Evolutionary conservation across 352 stramenopile species (phyloP).

Genomic region (Globisporangium cystogenes): DNA sequence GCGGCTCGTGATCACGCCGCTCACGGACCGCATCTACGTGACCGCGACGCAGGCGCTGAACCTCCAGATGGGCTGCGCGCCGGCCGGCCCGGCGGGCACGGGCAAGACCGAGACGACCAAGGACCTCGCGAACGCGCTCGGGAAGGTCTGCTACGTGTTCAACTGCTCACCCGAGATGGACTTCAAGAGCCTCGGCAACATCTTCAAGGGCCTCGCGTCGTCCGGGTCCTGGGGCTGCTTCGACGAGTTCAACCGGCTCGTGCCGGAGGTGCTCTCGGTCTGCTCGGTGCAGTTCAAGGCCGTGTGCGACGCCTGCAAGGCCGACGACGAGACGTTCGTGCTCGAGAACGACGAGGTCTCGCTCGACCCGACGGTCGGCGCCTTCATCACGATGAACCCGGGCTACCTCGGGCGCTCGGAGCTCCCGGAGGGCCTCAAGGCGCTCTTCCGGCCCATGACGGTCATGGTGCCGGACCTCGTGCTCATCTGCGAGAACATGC

Average conservation of each 20-base stretch:
- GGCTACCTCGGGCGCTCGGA: conserved; percentile 94
- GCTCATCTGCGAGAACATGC: conserved; percentile 97
- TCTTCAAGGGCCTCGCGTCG: conserved; percentile 95
- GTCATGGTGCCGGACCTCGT: conserved; percentile 96
- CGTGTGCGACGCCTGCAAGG: conserved; percentile 94
- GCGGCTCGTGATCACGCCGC: conserved; percentile 92
- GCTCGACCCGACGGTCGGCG: conserved; percentile 90
- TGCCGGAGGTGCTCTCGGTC: conserved; percentile 92
- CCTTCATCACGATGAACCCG: conserved; percentile 98
- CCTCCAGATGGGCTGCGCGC: conserved; percentile 84
- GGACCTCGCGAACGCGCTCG: conserved; percentile 91
- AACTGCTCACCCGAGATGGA: conserved; percentile 97
- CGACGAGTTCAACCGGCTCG: conserved; percentile 95
- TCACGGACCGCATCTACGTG: conserved; percentile 97
- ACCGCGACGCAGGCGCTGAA: conserved; percentile 94
- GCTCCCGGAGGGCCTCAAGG: conserved; percentile 93
- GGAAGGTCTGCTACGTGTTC: conserved; percentile 95
- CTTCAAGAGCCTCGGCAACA: conserved; percentile 95
- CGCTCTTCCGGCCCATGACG: conserved; percentile 94
- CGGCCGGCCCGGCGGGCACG: conserved; percentile 81
- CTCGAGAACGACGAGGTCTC: conserved; percentile 92
- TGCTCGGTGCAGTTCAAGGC: conserved; percentile 96
- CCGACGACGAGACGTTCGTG: conserved; percentile 91
- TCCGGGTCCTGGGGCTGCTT: conserved; percentile 96
- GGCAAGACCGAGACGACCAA: conserved; percentile 96